phyloP scores from a whole-genome alignment of 2,329 filamentous ascomycete genomes.

The Penicillium aurantiogriseum region DNA sequence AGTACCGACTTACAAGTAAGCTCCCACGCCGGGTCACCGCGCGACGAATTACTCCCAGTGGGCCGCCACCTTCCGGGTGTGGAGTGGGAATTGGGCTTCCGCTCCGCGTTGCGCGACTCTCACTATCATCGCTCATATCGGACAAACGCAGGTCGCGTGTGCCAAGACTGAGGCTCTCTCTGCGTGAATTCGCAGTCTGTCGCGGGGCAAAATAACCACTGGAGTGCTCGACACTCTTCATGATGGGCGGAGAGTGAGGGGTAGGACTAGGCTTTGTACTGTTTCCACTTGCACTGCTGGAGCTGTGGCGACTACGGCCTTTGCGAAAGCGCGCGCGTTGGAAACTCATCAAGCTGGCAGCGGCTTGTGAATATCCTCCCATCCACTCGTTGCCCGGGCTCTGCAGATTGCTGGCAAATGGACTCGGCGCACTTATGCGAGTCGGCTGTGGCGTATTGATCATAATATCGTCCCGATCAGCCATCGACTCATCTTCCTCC shows the following conservation, averaged over 20 bases:
- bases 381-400: conserved; percentile 63
- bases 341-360: conserved; percentile 78
- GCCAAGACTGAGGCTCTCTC: conserved; percentile 87
- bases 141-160: conserved; percentile 84
- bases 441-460: conserved; percentile 71
- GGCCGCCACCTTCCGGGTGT: conserved; percentile 50
- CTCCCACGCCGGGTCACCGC: conserved; percentile 85
- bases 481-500: conserved; percentile 59
- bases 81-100: conserved; percentile 36
- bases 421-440: conserved; percentile 52
- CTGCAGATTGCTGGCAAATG: conserved; percentile 47
- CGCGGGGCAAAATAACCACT: conserved; percentile 55
- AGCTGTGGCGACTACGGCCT: conserved; percentile 63
- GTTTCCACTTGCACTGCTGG: conserved; percentile 67
- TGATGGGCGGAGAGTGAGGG: conserved; percentile 73
- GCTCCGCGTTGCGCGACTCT: conserved; percentile 44
- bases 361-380: conserved; percentile 63
- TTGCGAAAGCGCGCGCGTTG: conserved; percentile 59
- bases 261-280: conserved; percentile 67
- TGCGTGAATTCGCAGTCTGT: conserved; percentile 56
- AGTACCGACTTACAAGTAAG: conserved; percentile 64
- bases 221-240: conserved; percentile 54
- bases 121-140: conserved; percentile 75
- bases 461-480: conserved; percentile 73
- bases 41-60: conserved; percentile 74